Evolutionary conservation across 352 stramenopile species (phyloP).

Genomic region (Globisporangium cylindrosporum): DNA sequence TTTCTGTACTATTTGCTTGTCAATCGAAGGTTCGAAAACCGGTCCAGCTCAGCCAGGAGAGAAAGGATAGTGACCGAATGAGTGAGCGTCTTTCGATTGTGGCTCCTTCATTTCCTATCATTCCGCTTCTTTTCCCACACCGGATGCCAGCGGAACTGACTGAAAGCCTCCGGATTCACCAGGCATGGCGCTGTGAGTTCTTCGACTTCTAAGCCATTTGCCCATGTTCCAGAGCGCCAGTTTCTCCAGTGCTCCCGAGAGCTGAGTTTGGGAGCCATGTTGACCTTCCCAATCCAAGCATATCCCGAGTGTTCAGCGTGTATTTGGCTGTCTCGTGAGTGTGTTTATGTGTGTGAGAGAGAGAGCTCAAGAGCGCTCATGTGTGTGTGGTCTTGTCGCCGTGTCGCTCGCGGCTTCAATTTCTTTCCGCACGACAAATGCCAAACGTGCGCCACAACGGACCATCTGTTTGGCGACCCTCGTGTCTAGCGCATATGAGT

Average conservation of each 20-base stretch:
- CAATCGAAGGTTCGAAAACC: slow-evolving; percentile 6
- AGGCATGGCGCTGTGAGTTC: background rate
- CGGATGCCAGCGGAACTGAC: background rate
- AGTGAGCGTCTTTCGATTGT: slow-evolving; percentile 6
- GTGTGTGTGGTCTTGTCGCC: background rate
- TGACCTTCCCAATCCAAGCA: background rate
- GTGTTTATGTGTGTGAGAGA: background rate
- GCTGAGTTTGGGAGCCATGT: background rate
- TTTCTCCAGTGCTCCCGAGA: background rate
- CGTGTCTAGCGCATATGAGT: slow-evolving; percentile 1
- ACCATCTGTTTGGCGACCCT: background rate
- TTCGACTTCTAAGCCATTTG: background rate
- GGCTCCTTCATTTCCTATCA: slow-evolving; percentile 10
- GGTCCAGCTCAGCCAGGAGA: background rate
- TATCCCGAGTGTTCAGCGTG: background rate
- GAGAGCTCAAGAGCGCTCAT: background rate
- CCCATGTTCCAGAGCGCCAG: background rate
- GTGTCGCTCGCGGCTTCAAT: slow-evolving; percentile 6
- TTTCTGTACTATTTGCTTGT: background rate
- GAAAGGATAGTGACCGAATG: background rate
- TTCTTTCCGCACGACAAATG: background rate
- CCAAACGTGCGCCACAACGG: background rate
- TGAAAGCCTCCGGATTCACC: background rate
- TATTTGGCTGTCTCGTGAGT: background rate
- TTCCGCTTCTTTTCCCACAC: background rate